phyloP scores from a whole-genome alignment of 2,329 filamentous ascomycete species.

The Sporothrix pallida region DNA sequence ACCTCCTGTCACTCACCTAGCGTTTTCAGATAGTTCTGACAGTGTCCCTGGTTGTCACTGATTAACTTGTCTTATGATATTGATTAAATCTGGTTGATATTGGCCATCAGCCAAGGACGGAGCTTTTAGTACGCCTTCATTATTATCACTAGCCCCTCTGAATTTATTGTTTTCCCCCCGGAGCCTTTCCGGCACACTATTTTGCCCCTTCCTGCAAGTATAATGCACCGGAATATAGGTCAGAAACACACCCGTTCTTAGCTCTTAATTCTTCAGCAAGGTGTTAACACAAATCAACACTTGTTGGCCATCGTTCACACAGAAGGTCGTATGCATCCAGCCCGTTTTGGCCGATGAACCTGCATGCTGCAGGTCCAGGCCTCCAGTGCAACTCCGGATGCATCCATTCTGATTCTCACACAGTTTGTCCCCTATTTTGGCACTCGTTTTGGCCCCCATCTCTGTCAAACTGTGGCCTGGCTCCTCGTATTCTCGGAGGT shows the following conservation, averaged over 20 bases:
- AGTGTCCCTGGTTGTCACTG: not conserved
- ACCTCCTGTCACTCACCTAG: not conserved
- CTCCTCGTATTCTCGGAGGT: conserved; percentile 13
- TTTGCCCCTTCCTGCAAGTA: not conserved
- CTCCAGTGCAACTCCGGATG: not conserved
- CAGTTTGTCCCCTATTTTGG: not conserved
- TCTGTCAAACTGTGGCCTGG: not conserved
- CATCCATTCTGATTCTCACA: not conserved
- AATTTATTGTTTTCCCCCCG: not conserved
- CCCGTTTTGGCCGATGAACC: conserved; percentile 22
- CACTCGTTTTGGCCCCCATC: not conserved
- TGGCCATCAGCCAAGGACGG: too few species aligned
- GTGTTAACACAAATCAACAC: not conserved
- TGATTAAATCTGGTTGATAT: too few species aligned
- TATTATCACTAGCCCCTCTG: not conserved
- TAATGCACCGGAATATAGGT: conserved; percentile 18
- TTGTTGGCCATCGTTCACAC: not conserved
- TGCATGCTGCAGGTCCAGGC: conserved; percentile 15
- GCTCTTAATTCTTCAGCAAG: not conserved
- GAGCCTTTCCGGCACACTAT: not conserved
- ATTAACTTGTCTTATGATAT: too few species aligned
- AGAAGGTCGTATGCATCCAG: conserved; percentile 18
- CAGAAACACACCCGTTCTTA: conserved; percentile 7
- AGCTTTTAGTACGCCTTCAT: too few species aligned
- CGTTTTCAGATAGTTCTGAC: not conserved